These are phyloP conservation scores for Omphalea diandra DNA, from an alignment of 441 rosid species.

Conservation along the genomic window DNA sequence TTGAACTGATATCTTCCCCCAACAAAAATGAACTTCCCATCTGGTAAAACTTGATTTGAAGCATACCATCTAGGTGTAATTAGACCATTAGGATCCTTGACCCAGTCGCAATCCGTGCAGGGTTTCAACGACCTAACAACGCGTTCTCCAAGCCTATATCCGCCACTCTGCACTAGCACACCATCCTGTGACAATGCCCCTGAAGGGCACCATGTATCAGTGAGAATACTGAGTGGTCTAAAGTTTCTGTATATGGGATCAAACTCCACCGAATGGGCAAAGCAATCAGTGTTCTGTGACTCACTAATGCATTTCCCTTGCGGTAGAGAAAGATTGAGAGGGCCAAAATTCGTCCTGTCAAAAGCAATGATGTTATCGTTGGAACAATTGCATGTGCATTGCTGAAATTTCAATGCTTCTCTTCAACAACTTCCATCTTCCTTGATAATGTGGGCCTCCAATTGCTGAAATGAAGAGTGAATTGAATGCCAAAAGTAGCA, in stretches of 20 bases:
- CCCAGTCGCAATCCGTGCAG: slow-evolving; percentile 42
- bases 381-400: slow-evolving; percentile 88
- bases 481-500: slow-evolving; percentile 19
- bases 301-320: slow-evolving; percentile 28
- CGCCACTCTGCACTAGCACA: slow-evolving; percentile 41
- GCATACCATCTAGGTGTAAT: slow-evolving; percentile 50
- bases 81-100: slow-evolving; percentile 30
- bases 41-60: slow-evolving; percentile 45
- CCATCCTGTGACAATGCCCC: slow-evolving; percentile 57
- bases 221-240: slow-evolving; percentile 58
- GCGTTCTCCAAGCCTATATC: slow-evolving; percentile 41
- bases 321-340: slow-evolving; percentile 48
- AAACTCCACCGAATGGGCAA: slow-evolving; percentile 61
- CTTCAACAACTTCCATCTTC: slow-evolving; percentile 42
- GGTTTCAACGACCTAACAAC: slow-evolving; percentile 38
- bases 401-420: slow-evolving; percentile 70
- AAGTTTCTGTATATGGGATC: slow-evolving; percentile 47
- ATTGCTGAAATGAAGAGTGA: slow-evolving; percentile 18
- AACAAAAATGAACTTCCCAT: slow-evolving; percentile 59
- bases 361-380: slow-evolving; percentile 65
- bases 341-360: slow-evolving; percentile 49
- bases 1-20: slow-evolving; percentile 61
- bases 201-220: slow-evolving; percentile 86
- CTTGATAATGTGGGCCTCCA: slow-evolving; percentile 21
- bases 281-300: slow-evolving; percentile 41